phyloP scores from a whole-genome alignment of 148 eudicot species.

The Rhododendron vialii region DNA sequence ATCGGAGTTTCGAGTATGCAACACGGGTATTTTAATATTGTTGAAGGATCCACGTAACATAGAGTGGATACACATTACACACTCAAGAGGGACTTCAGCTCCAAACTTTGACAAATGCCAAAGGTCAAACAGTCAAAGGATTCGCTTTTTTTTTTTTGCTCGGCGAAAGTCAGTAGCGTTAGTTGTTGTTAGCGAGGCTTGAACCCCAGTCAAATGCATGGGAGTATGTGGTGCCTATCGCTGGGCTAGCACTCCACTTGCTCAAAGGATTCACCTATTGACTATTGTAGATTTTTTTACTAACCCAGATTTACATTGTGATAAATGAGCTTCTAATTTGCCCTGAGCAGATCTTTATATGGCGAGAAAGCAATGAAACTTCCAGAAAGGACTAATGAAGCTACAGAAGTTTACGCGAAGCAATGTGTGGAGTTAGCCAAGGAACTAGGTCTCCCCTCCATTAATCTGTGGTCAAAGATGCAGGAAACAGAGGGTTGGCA shows the following conservation, averaged over 20 bases:
- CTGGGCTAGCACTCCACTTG: neutral
- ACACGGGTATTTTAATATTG: neutral
- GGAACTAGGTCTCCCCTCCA: conserved; percentile 60
- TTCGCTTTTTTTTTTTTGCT: no score
- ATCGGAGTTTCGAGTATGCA: neutral
- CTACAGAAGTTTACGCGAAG: conserved; percentile 56
- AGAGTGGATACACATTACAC: neutral
- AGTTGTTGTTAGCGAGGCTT: neutral
- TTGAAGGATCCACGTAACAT: neutral
- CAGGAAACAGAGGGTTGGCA: conserved; percentile 87
- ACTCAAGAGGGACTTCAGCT: neutral
- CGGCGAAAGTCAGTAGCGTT: neutral
- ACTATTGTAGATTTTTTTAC: neutral
- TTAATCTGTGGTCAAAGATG: conserved; percentile 93
- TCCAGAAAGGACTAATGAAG: conserved; percentile 89
- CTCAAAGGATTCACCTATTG: neutral
- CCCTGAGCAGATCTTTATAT: conserved; percentile 55
- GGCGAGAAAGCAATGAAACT: conserved; percentile 67
- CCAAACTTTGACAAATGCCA: neutral
- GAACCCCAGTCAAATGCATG: neutral
- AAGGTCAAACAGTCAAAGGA: neutral
- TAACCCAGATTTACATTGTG: neutral
- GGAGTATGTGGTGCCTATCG: neutral
- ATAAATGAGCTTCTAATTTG: conserved; percentile 5
- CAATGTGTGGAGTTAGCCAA: conserved; percentile 61